Percentiles rank a stretch among this genome's conserved stretches.
These are phyloP conservation scores for Helicocarpus griseus DNA, from an alignment of 2,329 filamentous ascomycete species.

Conservation along the genomic window DNA sequence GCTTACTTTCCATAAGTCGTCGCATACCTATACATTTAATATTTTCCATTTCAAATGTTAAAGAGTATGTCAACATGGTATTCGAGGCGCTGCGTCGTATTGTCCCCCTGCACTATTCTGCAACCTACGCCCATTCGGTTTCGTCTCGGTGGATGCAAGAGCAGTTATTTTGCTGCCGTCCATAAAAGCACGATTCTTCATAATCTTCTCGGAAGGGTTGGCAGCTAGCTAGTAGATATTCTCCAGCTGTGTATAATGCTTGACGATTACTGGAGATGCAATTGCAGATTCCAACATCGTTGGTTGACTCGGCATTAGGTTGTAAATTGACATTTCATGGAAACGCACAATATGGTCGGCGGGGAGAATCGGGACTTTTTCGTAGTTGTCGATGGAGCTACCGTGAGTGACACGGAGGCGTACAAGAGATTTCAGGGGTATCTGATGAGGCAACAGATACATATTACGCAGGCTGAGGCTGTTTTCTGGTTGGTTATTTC, in stretches of 20 bases:
- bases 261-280: slow-evolving; percentile 18
- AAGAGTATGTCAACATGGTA: no score
- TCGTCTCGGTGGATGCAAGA: slow-evolving; percentile 20
- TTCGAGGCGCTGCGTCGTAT: no score
- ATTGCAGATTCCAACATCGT: slow-evolving; percentile 18
- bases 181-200: slow-evolving; percentile 22
- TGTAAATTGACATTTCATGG: slow-evolving; percentile 6
- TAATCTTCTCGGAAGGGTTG: slow-evolving; percentile 19
- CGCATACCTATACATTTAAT: no score
- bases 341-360: slow-evolving; percentile 4
- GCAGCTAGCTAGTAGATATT: slow-evolving; percentile 20
- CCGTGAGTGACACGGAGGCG: slow-evolving; percentile 1
- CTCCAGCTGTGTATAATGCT: slow-evolving; percentile 15
- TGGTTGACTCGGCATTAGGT: slow-evolving; percentile 13
- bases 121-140: slow-evolving; percentile 18
- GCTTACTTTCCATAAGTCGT: no score
- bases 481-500: no score
- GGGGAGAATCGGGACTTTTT: slow-evolving; percentile 6
- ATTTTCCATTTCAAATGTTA: no score
- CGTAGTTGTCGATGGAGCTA: not conserved
- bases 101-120: slow-evolving; percentile 11
- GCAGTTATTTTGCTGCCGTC: slow-evolving; percentile 23
- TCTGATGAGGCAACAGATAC: no score
- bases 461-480: no score
- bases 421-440: no score